Percentiles rank a stretch among this genome's conserved stretches.
phyloP scores from a whole-genome alignment of 169 alveolate species.

The Plasmodium knowlesi region DNA sequence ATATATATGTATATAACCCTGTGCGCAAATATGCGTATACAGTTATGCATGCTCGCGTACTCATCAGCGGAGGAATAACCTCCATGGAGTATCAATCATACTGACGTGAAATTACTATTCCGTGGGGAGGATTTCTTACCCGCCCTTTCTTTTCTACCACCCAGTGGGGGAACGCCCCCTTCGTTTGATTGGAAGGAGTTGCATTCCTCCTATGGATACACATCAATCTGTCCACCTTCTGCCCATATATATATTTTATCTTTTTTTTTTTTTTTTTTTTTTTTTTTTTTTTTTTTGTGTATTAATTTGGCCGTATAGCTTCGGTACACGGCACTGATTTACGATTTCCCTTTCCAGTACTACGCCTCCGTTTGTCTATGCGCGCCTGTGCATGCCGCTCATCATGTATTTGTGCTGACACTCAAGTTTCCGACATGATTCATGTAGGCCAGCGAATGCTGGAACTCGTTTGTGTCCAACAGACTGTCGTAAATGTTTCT shows the following conservation, averaged over 20 bases:
- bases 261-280: not conserved
- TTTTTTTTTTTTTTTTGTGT: not conserved
- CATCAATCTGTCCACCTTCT: not conserved
- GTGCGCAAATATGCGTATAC: not conserved
- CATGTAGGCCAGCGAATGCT: constrained; percentile 14
- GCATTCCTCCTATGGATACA: not conserved
- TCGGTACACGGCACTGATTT: not conserved
- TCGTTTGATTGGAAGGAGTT: not conserved
- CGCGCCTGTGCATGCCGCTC: not conserved
- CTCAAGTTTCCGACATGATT: constrained; percentile 36
- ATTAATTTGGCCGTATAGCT: not conserved
- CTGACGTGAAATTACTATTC: not conserved
- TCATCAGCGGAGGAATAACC: not conserved
- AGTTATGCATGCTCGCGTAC: not conserved
- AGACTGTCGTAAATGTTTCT: constrained; percentile 56
- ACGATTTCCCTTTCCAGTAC: not conserved
- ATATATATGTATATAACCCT: not conserved
- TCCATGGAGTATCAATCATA: not conserved
- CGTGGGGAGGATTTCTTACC: not conserved
- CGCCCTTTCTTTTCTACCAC: not conserved
- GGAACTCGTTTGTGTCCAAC: constrained; percentile 40
- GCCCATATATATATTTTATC: not conserved
- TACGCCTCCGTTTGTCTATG: not conserved
- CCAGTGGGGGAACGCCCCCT: not conserved
- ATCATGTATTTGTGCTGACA: constrained; percentile 34